Percentiles rank a stretch among this genome's conserved stretches.
Evolutionary conservation across 805 yeast species (phyloP).

Genomic region (Zygosaccharomyces siamensis): DNA sequence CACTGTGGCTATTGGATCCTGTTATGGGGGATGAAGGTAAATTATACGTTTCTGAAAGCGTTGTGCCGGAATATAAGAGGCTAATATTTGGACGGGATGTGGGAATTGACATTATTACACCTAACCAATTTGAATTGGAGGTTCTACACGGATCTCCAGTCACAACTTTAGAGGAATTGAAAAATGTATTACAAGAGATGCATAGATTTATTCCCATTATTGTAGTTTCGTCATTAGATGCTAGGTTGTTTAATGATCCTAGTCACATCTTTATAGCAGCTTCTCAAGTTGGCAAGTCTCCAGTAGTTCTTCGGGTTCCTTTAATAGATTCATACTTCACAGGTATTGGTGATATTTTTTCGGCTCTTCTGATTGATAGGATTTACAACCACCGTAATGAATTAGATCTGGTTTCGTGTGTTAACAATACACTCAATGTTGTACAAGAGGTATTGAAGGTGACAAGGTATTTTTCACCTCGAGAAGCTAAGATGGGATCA

Average conservation of each 20-base stretch:
- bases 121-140: constrained; percentile 74
- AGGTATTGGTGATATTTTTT: constrained; percentile 72
- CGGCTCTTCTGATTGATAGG: constrained; percentile 58
- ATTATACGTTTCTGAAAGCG: constrained; percentile 61
- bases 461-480: constrained; percentile 22
- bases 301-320: constrained; percentile 43
- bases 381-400: constrained; percentile 31
- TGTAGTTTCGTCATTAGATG: constrained; percentile 53
- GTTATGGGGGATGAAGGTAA: constrained; percentile 88
- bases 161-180: constrained; percentile 35
- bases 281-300: constrained; percentile 23
- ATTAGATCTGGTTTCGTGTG: constrained; percentile 20
- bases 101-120: constrained; percentile 53
- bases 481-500: constrained; percentile 42
- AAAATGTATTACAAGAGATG: constrained; percentile 40
- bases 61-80: constrained; percentile 48
- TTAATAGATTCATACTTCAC: constrained; percentile 56
- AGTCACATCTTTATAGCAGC: constrained; percentile 40
- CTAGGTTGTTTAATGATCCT: constrained; percentile 24
- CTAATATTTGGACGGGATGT: constrained; percentile 39
- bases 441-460: constrained; percentile 30
- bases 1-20: constrained; percentile 76
- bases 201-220: constrained; percentile 41
- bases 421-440: constrained; percentile 33
- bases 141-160: constrained; percentile 47